Percentiles rank a stretch among this genome's conserved stretches.
Evolutionary conservation across 176 grass and related monocot species (phyloP).

Genomic region (Guadua angustifolia): DNA sequence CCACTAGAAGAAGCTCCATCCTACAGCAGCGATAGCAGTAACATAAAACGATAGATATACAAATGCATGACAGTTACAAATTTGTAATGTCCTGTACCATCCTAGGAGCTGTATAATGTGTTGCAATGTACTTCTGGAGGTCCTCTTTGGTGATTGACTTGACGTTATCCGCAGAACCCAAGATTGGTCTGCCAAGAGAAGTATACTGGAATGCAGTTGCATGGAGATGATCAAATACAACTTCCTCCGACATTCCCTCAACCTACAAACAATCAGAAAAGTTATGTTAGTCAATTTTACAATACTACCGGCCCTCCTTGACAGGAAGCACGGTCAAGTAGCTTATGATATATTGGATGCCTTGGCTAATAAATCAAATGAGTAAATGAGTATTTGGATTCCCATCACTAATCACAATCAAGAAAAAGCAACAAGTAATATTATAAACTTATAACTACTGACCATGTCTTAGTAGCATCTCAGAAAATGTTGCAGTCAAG

Average conservation of each 20-base stretch:
- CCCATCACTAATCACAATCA: neutral
- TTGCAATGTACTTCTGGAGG: slow-evolving; percentile 84
- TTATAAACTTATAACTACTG: neutral
- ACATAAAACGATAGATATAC: neutral
- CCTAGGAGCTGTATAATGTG: slow-evolving; percentile 93
- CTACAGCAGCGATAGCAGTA: neutral
- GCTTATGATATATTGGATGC: neutral
- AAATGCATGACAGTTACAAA: neutral
- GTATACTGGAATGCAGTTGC: slow-evolving; percentile 98
- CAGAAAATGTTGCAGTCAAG: neutral
- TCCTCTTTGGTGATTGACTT: slow-evolving; percentile 78
- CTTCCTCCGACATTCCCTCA: slow-evolving; percentile 84
- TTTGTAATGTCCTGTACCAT: slow-evolving; percentile 61
- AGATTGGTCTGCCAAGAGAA: slow-evolving; percentile 83
- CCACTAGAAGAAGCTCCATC: slow-evolving; percentile 25
- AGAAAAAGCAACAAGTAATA: neutral
- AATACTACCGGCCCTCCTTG: neutral
- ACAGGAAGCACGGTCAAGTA: neutral
- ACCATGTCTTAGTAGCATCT: neutral
- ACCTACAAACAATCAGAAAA: slow-evolving; percentile 62
- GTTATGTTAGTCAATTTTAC: slow-evolving; percentile 8
- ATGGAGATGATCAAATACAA: slow-evolving; percentile 98
- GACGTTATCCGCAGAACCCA: slow-evolving; percentile 80
- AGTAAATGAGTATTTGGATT: neutral
- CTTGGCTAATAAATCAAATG: neutral